Conservation (phyloP, 2,329 filamentous ascomycete genomes). For the Ophiostoma sp. region DNA sequence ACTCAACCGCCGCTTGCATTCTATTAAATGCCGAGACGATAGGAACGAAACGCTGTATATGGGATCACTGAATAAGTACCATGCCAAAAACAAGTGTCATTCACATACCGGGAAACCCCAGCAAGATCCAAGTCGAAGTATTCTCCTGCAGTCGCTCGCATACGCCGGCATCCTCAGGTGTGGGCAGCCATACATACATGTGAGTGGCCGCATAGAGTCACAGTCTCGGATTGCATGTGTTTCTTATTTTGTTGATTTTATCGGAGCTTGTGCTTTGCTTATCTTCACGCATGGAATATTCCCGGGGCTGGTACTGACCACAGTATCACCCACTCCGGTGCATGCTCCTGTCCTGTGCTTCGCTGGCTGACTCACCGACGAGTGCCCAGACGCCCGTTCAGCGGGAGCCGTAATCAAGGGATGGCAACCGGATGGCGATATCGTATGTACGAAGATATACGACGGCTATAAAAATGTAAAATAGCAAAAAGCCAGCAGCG, state of each 20-base stretch:
- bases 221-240: not conserved
- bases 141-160: conserved; percentile 1
- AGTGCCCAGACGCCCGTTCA: not conserved
- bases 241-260: not conserved
- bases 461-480: not conserved
- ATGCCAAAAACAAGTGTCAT: not conserved
- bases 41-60: not conserved
- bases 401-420: too few species aligned
- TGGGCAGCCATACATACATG: not conserved
- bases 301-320: not conserved
- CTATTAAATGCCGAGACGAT: not conserved
- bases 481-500: not conserved
- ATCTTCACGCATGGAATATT: not conserved
- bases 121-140: not conserved
- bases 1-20: not conserved
- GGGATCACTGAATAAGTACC: not conserved
- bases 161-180: not conserved
- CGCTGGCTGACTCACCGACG: conserved; percentile 1
- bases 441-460: conserved; percentile 8
- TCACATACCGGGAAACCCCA: conserved; percentile 11
- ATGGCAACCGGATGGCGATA: not conserved
- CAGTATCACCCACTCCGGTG: not conserved
- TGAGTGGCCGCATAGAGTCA: not conserved
- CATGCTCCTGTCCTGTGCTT: not conserved
- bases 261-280: not conserved